Conservation (phyloP, 345 rosid genomes). For the Syzygium oleosum region DNA sequence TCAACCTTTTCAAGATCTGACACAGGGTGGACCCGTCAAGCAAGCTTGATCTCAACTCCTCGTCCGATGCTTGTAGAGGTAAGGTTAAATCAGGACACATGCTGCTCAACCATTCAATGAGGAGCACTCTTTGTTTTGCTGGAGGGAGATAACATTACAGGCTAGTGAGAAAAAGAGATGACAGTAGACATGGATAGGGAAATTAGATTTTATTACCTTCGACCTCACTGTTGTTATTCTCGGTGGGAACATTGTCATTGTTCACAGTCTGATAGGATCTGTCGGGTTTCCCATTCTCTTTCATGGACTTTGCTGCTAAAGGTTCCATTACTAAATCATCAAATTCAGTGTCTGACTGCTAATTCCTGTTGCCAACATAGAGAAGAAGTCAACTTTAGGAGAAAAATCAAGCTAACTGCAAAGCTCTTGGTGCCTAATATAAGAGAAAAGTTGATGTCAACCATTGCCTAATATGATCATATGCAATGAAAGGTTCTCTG, state of each 20-base stretch:
- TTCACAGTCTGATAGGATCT: background rate
- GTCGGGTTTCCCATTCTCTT: background rate
- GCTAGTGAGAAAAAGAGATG: background rate
- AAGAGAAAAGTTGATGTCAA: background rate
- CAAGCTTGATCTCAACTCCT: conserved; percentile 37
- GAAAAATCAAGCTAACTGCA: background rate
- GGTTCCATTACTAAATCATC: background rate
- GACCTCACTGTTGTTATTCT: conserved; percentile 1
- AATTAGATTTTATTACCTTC: conserved; percentile 15
- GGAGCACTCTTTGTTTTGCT: conserved; percentile 26
- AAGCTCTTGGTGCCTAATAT: background rate
- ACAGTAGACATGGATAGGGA: background rate
- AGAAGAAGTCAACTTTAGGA: background rate
- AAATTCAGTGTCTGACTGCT: background rate
- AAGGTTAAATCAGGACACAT: conserved; percentile 26
- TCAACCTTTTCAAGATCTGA: conserved; percentile 31
- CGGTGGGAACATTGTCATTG: background rate
- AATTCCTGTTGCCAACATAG: background rate
- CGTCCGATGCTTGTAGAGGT: conserved; percentile 34
- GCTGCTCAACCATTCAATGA: conserved; percentile 46
- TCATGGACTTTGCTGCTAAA: background rate
- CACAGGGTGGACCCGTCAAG: conserved; percentile 32
- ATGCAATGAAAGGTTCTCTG: background rate
- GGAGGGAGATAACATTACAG: background rate
- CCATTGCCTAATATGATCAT: background rate